These are phyloP conservation scores for Sporormia fimetaria DNA, from an alignment of 495 filamentous ascomycete genomes.

Conservation along the genomic window DNA sequence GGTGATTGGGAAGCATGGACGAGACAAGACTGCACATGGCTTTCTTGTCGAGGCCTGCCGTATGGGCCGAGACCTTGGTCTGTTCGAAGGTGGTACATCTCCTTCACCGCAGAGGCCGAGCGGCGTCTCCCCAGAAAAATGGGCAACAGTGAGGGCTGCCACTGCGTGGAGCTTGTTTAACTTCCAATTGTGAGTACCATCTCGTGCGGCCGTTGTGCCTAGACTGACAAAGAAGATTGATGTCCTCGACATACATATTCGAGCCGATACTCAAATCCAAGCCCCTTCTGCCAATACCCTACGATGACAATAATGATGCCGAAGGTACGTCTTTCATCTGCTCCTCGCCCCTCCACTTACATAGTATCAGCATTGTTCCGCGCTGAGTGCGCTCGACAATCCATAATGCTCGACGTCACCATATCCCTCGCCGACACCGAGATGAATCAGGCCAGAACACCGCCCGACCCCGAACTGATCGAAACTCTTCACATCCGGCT, in stretches of 20 bases:
- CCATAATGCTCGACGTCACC: constrained; percentile 13
- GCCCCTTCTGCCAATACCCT: constrained; percentile 12
- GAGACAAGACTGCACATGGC: constrained; percentile 11
- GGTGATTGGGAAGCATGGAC: constrained; percentile 17
- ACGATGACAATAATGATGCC: constrained; percentile 6
- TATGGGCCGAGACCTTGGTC: constrained; percentile 10
- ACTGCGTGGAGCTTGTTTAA: constrained; percentile 18
- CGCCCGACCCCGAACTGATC: constrained; percentile 9
- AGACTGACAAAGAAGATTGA: constrained; percentile 2
- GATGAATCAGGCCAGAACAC: neutral
- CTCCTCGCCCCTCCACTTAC: neutral
- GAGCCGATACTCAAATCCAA: constrained; percentile 5
- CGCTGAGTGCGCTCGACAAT: constrained; percentile 11
- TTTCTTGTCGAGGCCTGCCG: constrained; percentile 17
- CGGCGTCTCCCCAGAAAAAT: neutral
- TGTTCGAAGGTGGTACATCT: constrained; percentile 1
- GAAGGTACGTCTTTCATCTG: constrained; percentile 5
- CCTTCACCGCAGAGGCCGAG: neutral
- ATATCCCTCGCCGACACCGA: constrained; percentile 4
- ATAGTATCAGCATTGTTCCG: constrained; percentile 8
- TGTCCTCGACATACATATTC: constrained; percentile 18
- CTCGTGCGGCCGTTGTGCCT: neutral
- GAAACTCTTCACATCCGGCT: constrained; percentile 12
- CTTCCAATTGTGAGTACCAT: constrained; percentile 14
- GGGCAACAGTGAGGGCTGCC: constrained; percentile 7